Percentiles rank a stretch among this genome's conserved stretches.
These are phyloP conservation scores for Exophiala viscosa DNA, from an alignment of 2,329 filamentous ascomycete genomes.

Conservation along the genomic window DNA sequence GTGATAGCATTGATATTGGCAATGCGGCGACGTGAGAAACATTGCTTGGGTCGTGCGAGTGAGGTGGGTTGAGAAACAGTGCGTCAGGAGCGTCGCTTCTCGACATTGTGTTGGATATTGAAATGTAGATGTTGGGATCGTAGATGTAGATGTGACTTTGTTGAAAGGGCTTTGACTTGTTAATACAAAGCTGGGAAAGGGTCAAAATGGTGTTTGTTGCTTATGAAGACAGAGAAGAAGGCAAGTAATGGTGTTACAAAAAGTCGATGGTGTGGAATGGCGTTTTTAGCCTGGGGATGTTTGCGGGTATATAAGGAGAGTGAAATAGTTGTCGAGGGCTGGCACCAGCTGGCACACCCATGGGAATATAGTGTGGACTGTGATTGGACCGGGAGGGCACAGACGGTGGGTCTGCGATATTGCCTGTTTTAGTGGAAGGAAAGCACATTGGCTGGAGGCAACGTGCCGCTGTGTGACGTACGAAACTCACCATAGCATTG, in stretches of 20 bases:
- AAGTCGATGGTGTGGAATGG: too few relatives aligned
- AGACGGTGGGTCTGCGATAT: not conserved
- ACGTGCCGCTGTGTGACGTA: slow-evolving; percentile 5
- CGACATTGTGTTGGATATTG: slow-evolving; percentile 7
- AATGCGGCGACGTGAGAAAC: slow-evolving; percentile 23
- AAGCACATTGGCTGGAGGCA: slow-evolving; percentile 1
- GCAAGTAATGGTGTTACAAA: too few relatives aligned
- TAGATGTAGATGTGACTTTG: not conserved
- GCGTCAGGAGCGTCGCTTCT: slow-evolving; percentile 8
- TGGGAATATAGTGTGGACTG: not conserved
- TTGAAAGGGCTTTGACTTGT: not conserved
- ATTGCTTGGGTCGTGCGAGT: slow-evolving; percentile 21
- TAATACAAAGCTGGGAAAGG: too few relatives aligned
- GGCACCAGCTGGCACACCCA: not conserved
- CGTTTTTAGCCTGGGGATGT: not conserved
- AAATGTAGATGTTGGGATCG: not conserved
- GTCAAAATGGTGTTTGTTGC: too few relatives aligned
- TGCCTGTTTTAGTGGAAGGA: not conserved
- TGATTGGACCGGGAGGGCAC: slow-evolving; percentile 1
- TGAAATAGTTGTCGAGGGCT: not conserved
- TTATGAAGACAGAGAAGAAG: too few relatives aligned
- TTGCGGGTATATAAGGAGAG: not conserved
- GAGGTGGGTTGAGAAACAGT: slow-evolving; percentile 24
- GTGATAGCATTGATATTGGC: slow-evolving; percentile 18
- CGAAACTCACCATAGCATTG: not conserved